Percentiles rank a stretch among this genome's conserved stretches.
Evolutionary conservation across 2,329 filamentous ascomycete species (phyloP).

Genomic region (Harringtonia lauricola): DNA sequence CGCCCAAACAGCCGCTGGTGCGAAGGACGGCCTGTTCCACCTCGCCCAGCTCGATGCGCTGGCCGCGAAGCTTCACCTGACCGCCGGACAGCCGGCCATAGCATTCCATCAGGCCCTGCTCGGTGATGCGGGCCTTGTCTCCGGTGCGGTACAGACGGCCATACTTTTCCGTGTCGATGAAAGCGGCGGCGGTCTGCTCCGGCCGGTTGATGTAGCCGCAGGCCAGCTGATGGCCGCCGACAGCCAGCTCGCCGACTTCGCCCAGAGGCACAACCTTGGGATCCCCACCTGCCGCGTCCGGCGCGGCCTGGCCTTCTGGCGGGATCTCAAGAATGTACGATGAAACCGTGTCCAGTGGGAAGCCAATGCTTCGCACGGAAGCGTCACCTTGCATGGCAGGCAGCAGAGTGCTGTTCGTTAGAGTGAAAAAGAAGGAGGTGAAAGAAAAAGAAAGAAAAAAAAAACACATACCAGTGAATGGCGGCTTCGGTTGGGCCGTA

Average conservation of each 20-base stretch:
- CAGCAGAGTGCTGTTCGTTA: constrained; percentile 51
- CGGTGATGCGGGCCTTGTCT: constrained; percentile 62
- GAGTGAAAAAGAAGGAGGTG: background rate
- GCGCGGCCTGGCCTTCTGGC: constrained; percentile 11
- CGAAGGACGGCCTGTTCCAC: constrained; percentile 60
- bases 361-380: constrained; percentile 59
- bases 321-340: constrained; percentile 54
- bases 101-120: constrained; percentile 66
- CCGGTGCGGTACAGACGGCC: constrained; percentile 75
- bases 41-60: constrained; percentile 71
- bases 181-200: constrained; percentile 61
- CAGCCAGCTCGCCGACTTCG: constrained; percentile 65
- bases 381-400: constrained; percentile 44
- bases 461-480: constrained; percentile 56
- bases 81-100: constrained; percentile 68
- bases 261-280: constrained; percentile 46
- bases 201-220: constrained; percentile 71
- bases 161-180: constrained; percentile 49
- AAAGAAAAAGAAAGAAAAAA: background rate
- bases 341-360: constrained; percentile 72
- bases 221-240: constrained; percentile 73
- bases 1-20: constrained; percentile 50
- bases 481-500: constrained; percentile 89
- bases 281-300: background rate
- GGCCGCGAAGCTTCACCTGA: constrained; percentile 79